These are phyloP conservation scores for Paecilomyces formosus DNA, from an alignment of 2,329 filamentous ascomycete species.

Conservation along the genomic window DNA sequence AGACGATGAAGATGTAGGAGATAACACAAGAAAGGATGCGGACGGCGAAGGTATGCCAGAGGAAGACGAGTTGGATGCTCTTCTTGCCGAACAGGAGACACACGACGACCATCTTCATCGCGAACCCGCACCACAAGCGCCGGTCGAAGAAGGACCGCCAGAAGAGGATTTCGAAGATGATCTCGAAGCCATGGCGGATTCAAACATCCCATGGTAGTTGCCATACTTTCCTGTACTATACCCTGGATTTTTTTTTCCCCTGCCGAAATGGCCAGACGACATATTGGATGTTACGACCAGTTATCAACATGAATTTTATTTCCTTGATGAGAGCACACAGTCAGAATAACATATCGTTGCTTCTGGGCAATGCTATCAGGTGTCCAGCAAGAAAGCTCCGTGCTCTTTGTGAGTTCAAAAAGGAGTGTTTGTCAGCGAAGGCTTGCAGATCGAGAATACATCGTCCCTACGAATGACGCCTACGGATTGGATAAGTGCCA, in stretches of 20 bases:
- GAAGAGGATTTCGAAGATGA: slow-evolving; percentile 51
- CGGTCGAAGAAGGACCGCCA: slow-evolving; percentile 30
- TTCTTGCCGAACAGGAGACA: not conserved
- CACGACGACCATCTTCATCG: not conserved
- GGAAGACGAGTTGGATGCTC: not conserved
- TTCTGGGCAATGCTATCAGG: not conserved
- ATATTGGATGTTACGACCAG: not conserved
- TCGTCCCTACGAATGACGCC: not conserved
- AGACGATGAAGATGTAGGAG: slow-evolving; percentile 13
- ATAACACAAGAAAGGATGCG: slow-evolving; percentile 6
- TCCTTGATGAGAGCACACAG: not conserved
- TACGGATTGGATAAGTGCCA: not conserved
- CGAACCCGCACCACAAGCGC: slow-evolving; percentile 10
- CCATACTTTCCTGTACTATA: not conserved
- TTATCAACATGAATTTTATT: not conserved
- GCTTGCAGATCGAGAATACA: not conserved
- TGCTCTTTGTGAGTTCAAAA: not conserved
- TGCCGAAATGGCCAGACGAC: not conserved
- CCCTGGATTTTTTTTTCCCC: not conserved
- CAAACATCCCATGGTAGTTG: slow-evolving; percentile 12
- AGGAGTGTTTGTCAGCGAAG: not conserved
- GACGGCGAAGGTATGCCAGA: not conserved
- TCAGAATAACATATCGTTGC: not conserved
- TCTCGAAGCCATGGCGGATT: slow-evolving; percentile 55
- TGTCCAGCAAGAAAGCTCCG: not conserved